Conservation (phyloP, 169 alveolate species). For the Cryptosporidium sp. region DNA sequence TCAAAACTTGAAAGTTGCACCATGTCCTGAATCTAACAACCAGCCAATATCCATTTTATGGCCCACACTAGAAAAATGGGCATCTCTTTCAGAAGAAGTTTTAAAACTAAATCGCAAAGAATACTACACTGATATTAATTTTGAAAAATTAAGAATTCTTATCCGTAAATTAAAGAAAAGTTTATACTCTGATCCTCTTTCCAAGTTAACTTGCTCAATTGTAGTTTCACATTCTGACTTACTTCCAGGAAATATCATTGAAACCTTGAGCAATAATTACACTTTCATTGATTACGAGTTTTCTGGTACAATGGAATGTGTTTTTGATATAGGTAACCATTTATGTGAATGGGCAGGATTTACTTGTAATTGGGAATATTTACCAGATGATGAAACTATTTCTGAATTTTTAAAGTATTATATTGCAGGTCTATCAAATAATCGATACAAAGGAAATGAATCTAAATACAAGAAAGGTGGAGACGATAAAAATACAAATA, state of each 20-base stretch:
- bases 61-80: constrained; percentile 53
- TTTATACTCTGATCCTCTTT: neutral
- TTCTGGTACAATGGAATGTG: constrained; percentile 64
- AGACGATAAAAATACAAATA: neutral
- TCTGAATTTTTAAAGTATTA: constrained; percentile 22
- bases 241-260: constrained; percentile 70
- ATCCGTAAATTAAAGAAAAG: neutral
- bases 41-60: constrained; percentile 40
- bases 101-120: neutral
- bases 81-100: constrained; percentile 14
- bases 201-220: constrained; percentile 22
- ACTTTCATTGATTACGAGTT: constrained; percentile 63
- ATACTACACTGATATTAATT: neutral
- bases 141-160: constrained; percentile 2
- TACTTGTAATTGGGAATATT: constrained; percentile 50
- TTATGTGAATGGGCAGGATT: constrained; percentile 75
- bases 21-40: neutral
- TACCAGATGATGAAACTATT: constrained; percentile 15
- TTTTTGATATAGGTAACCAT: constrained; percentile 60
- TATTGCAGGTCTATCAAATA: constrained; percentile 13
- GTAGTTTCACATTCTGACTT: constrained; percentile 59
- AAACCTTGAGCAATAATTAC: neutral
- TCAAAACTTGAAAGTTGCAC: neutral
- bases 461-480: neutral
- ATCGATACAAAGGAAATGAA: neutral